These are phyloP conservation scores for Kluyveromyces sp. DNA, from an alignment of 1,139 yeast species.

Conservation along the genomic window DNA sequence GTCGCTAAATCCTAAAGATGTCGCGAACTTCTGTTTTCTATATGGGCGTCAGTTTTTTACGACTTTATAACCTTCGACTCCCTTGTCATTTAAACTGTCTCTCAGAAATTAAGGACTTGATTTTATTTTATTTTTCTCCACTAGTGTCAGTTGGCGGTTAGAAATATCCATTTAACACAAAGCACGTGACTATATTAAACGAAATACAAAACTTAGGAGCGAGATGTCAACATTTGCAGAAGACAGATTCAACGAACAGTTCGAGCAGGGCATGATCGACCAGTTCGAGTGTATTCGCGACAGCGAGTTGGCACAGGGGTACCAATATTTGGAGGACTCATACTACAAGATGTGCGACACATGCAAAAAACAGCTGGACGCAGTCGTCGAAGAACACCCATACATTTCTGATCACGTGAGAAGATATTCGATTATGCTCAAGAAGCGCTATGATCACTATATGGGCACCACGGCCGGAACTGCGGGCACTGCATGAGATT, in stretches of 20 bases:
- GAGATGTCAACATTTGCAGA: background rate
- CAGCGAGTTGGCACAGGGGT: conserved; percentile 1
- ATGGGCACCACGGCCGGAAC: conserved; percentile 1
- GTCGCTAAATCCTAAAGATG: no score
- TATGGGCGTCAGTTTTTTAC: no score
- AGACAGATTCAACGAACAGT: conserved; percentile 3
- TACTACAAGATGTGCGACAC: conserved; percentile 1
- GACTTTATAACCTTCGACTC: no score
- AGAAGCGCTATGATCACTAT: background rate
- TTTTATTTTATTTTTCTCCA: no score
- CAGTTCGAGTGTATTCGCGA: conserved; percentile 3
- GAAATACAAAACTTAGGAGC: no score
- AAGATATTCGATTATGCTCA: conserved; percentile 8
- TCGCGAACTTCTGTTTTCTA: no score
- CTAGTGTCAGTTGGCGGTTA: no score
- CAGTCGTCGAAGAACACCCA: conserved; percentile 3
- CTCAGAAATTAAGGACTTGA: no score
- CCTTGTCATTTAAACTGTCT: no score
- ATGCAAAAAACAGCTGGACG: conserved; percentile 6
- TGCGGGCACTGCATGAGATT: background rate
- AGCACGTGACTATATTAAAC: no score
- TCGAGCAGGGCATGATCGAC: conserved; percentile 5
- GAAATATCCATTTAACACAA: no score
- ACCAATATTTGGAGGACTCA: background rate
- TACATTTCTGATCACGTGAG: conserved; percentile 5